A percentile compares a stretch with the other conserved stretches of the same genome.
These are phyloP conservation scores for Hypoxylon sp. DNA, from an alignment of 2,329 filamentous ascomycete genomes.

Conservation along the genomic window DNA sequence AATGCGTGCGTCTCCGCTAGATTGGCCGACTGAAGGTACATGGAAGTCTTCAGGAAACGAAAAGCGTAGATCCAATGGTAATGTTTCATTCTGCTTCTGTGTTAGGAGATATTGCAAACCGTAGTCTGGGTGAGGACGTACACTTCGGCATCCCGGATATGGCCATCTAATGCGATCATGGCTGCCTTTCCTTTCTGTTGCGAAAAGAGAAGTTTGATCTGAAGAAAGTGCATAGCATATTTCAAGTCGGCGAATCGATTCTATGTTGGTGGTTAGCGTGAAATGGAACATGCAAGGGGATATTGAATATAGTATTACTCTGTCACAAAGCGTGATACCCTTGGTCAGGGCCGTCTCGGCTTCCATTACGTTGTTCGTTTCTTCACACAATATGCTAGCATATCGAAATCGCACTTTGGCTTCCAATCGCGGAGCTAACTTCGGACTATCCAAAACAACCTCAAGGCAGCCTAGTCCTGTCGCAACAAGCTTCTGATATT, in stretches of 20 bases:
- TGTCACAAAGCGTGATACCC: slow-evolving; percentile 78
- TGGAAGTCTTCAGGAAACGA: slow-evolving; percentile 78
- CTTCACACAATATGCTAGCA: slow-evolving; percentile 78
- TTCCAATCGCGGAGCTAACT: slow-evolving; percentile 75
- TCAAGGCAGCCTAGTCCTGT: slow-evolving; percentile 82
- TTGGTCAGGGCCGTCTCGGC: slow-evolving; percentile 80
- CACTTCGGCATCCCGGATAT: slow-evolving; percentile 77
- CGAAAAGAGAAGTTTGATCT: slow-evolving; percentile 75
- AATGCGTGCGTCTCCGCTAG: slow-evolving; percentile 74
- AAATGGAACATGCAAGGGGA: neutral
- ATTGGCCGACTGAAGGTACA: slow-evolving; percentile 74
- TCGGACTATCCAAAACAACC: slow-evolving; percentile 73
- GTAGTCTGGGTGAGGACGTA: slow-evolving; percentile 56
- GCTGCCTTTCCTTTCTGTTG: slow-evolving; percentile 80
- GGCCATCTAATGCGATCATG: slow-evolving; percentile 77
- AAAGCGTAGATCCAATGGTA: slow-evolving; percentile 83
- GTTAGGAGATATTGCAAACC: slow-evolving; percentile 42
- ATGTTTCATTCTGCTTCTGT: slow-evolving; percentile 67
- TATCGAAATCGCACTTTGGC: slow-evolving; percentile 79
- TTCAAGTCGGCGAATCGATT: slow-evolving; percentile 76
- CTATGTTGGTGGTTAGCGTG: slow-evolving; percentile 56
- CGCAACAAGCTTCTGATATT: slow-evolving; percentile 80
- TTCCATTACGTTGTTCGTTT: slow-evolving; percentile 82
- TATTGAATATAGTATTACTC: slow-evolving; percentile 59
- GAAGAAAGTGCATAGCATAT: slow-evolving; percentile 82